Base-by-base conservation (phyloP, 768 basidiomycete species). In the Pulveroboletus sp. region DNA sequence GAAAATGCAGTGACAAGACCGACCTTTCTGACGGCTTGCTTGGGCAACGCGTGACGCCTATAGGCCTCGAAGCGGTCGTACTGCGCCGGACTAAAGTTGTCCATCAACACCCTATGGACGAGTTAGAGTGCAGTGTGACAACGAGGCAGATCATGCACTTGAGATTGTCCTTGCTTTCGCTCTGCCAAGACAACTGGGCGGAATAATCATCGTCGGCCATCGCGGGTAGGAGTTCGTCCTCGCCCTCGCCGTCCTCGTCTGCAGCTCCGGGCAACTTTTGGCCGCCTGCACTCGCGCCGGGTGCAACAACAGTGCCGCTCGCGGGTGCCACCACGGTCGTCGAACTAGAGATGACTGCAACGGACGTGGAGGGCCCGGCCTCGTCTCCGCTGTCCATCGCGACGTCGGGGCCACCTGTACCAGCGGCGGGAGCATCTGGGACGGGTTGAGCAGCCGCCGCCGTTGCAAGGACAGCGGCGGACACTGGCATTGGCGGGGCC, bases 121-220 rank as follows among this genome's bases (percentile, higher is more conserved):
- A 0, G 24, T 45, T 39, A 55, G 42, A 29, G 11, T 45, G 14
- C 13, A 34, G 10, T 22, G 35, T 24, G 38, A 57, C 57, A 60
- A 29, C 13, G 27, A 30, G 20, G 9, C 10, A 19, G 11, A 6
- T 32, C 14, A 60, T 72, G 40, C 50, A 90, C 89, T 89, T 91
- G 24, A 91, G 71, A 62, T 92, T 91, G 62, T 89, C 88, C 57
- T 91, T 91, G 38, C 88, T 88, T 71, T 91, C 88, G 54, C 86
- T 89, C 69, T 90, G 85, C 81, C 83, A 90, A 5, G 83, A 84
- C 47, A 85, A 63, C 58, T 90, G 89, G 2, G 87, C 86, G 11
- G 88, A 89, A 65, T 89, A 91, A 55, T 91, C 89, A 53, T 91
- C 89, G 53, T 92, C 89, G 2, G 88, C 89, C 89, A 91, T 90